Base-by-base conservation (phyloP, 2,329 filamentous ascomycete species). In the Teratosphaeria viscida region DNA sequence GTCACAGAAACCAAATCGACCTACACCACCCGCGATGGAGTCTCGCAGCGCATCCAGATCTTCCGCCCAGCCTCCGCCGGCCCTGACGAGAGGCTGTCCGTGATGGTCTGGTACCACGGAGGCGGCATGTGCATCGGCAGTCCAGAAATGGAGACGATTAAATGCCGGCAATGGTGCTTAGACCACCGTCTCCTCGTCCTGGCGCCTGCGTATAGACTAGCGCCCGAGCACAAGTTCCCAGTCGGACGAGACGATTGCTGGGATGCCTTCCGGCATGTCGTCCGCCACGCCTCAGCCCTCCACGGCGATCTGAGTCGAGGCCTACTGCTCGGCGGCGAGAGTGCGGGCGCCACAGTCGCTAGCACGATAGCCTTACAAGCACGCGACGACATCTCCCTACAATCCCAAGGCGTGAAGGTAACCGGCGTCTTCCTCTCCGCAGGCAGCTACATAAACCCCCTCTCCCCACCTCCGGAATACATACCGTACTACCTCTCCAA, bases 161-260 rank as follows among this genome's bases (percentile, higher is more conserved):
- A 49, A 19, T 49, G 43, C 43, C 43, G 43, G 19, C 43, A 49
- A 49, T 49, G 43, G 43, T 49, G 43, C 16, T 5, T 54, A 4
- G 27, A 61, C 16, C 60, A 65, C 52, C 23, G 56, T 4, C 59
- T 57, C 35, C 56, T 64, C 1, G 59, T 62, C 12, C 55, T 64
- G 3, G 60, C 59, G 5, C 61, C 62, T 27, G 56, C 62, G 35
- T 81, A 81, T 61, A 73, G 79, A 3, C 73, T 79, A 49, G 78
- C 78, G n/a, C 79, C 79, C 0, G 78, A 80, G 58, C 69, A 80
- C 63, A 68, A 71, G 26, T 81, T 80, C 61, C 79, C 79, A 0
- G 69, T 68, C 0, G 75, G 74, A 4, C 68, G 81, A 2, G 70
- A 79, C 57, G 79, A 82, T 63, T 72, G 71, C 56, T 77, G 74